Conservation (phyloP, 1,284 basidiomycete species). For the Pseudozyma tsukubaensis region DNA sequence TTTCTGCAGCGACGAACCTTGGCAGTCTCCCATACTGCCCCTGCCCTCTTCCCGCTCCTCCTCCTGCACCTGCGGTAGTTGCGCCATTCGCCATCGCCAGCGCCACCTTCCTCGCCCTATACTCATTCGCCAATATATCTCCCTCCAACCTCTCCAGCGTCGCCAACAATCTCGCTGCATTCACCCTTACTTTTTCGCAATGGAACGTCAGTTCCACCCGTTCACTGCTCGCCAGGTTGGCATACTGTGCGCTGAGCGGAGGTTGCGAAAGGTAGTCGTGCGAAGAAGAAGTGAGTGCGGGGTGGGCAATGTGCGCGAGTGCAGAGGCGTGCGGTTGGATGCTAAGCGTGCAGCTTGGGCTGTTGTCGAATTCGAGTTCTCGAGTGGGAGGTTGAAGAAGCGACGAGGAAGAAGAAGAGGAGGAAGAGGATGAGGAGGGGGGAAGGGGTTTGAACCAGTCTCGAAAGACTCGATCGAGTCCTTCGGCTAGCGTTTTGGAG, state of each 20-base stretch:
- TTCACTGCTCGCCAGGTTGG: constrained; percentile 18
- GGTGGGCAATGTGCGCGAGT: constrained; percentile 27
- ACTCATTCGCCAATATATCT: constrained; percentile 39
- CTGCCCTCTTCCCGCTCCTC: no score
- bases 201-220: constrained; percentile 55
- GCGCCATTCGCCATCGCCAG: no score
- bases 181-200: constrained; percentile 42
- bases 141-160: constrained; percentile 47
- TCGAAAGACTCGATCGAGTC: constrained; percentile 55
- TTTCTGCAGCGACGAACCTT: constrained; percentile 15
- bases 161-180: constrained; percentile 41
- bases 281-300: constrained; percentile 43
- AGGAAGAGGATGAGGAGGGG: neutral
- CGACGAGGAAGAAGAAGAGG: neutral
- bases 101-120: constrained; percentile 11
- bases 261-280: constrained; percentile 49
- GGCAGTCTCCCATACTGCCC: constrained; percentile 22
- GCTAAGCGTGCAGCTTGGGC: constrained; percentile 43
- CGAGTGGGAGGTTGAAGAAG: constrained; percentile 12
- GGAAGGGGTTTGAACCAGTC: constrained; percentile 50
- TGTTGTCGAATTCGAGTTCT: constrained; percentile 50
- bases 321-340: constrained; percentile 54
- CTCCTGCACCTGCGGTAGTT: no score
- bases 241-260: constrained; percentile 35
- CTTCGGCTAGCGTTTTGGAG: constrained; percentile 54